Evolutionary conservation across 306 rosid genomes (phyloP), one percentile per base, ranked within the genome.

Genomic region (Arachis hypogaea): DNA sequence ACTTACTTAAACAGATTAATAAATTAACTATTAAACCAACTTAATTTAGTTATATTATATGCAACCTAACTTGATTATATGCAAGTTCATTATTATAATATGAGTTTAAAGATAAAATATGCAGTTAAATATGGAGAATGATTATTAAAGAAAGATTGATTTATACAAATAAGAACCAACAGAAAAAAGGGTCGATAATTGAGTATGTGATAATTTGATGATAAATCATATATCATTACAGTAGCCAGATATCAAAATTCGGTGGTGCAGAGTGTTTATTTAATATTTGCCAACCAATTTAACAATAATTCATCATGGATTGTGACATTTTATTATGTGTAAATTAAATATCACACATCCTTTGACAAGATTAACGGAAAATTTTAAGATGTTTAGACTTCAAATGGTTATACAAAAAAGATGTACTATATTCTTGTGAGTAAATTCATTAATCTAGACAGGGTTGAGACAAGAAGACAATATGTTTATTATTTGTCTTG

Each of bases 401-500:
- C 5, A 16, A 8, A 52, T 52, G 58, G 58, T n/a, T 52, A 52
- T n/a, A n/a, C 1, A 14, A 7, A 47, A 49, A 3, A 45, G 22
- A 55, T 33, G 38, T 33, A 33, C 38, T 33, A 55, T 6, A 18
- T 18, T 63, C 30, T 12, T 59, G 8, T 9, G 40, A 59, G 14
- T 9, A 59, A 59, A 29, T 59, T 59, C 41, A 8, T 57, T 9
- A 33, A 9, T 10, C 40, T 10, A 11, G 63, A 59, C 42, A 59
- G 63, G 63, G 1, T 9, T 59, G 63, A 29, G 63, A 10, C 42
- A 29, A 59, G 63, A 59, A 59, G 33, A 30, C 63, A 59, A 29
- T 4, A 29, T 29, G 63, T 30, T 59, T 59, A 10, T 59, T 59
- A 10, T 59, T 29, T 30, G 63, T 59, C 63, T 9, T 59, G 3